Base-by-base conservation (phyloP, 1,284 basidiomycete species). In the Tilletia indica region DNA sequence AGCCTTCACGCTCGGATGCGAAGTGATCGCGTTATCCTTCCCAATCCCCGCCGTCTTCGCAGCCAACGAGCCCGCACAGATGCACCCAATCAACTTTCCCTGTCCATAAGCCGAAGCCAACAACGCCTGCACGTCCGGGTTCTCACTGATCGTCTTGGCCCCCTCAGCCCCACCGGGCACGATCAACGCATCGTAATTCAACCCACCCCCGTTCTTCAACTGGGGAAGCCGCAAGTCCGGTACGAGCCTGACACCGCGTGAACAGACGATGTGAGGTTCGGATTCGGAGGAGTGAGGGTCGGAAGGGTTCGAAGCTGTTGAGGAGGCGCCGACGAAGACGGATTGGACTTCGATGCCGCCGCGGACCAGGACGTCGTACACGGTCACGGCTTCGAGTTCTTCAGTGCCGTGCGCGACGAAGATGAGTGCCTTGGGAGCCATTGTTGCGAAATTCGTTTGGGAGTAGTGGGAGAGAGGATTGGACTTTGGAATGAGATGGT, bases 331-430 rank as follows among this genome's bases (percentile, higher is more conserved):
- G 42, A 82, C 79, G 48, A 68, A 77, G 16, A 78, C 77, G 3
- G 80, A 82, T 2, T 69, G 11, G 49, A 77, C 77, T 0, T 68
- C 16, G 49, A 83, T 64, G 34, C 76, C 77, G 5, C 69, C 82
- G 5, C 82, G 79, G 16, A 82, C 80, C 4, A 70, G 54, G 64
- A 38, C 45, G 54, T 61, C 39, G 34, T 48, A 56, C 9, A 49
- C 31, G 14, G 34, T 68, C 31, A 64, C 61, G 14, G 51, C 69
- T 25, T 64, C 61, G 39, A 47, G 54, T 48, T 93, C 92, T 80
- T 94, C 93, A 0, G 92, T 93, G 8, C 93, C 93, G 80, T 94
- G 88, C n/a, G 93, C 91, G n/a, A 94, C 88, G 31, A 94, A 86
- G 69, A 94, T 74, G 5, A 80, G 73, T 45, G 76, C 78, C 14